A percentile compares a stretch with the other conserved stretches of the same genome.
Conservation (phyloP, 208 protist species). For the Leishmania aethiopica region DNA sequence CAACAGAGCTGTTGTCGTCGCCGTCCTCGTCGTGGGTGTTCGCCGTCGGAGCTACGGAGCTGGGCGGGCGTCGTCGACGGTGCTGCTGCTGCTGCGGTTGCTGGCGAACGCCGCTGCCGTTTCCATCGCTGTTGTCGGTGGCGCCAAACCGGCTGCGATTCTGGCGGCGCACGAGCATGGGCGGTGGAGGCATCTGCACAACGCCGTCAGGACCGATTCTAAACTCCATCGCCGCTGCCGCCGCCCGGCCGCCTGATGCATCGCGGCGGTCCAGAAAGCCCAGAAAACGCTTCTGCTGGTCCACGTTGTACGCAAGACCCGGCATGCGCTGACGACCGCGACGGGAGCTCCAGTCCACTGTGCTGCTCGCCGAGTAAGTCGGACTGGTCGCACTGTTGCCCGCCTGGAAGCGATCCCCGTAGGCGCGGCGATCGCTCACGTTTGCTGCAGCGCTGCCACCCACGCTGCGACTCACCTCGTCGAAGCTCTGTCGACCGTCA, state of each 20-base stretch:
- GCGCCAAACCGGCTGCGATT: neutral
- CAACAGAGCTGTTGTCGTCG: slow-evolving; percentile 19
- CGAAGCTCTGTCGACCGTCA: neutral
- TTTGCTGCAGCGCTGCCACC: neutral
- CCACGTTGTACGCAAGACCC: slow-evolving; percentile 22
- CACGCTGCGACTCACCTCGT: neutral
- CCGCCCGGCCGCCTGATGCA: slow-evolving; percentile 2
- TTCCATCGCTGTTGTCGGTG: slow-evolving; percentile 1
- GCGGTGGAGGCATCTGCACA: slow-evolving; percentile 35
- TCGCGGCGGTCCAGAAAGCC: slow-evolving; percentile 26
- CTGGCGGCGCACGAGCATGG: slow-evolving; percentile 19
- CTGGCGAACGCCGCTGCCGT: neutral
- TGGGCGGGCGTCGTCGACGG: neutral
- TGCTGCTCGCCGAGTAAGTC: neutral
- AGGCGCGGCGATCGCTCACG: neutral
- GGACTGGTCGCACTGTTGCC: neutral
- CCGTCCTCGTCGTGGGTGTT: slow-evolving; percentile 4
- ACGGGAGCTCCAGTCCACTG: slow-evolving; percentile 28
- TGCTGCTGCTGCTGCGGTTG: neutral
- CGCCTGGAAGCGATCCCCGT: neutral
- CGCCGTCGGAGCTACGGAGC: neutral
- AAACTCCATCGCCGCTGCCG: slow-evolving; percentile 21
- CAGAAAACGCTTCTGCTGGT: slow-evolving; percentile 27
- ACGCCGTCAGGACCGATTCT: slow-evolving; percentile 27
- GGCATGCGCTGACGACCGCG: slow-evolving; percentile 24